A percentile compares a stretch with the other conserved stretches of the same genome.
phyloP scores from a whole-genome alignment of 768 basidiomycete genomes.

The Fibroporia radiculosa region DNA sequence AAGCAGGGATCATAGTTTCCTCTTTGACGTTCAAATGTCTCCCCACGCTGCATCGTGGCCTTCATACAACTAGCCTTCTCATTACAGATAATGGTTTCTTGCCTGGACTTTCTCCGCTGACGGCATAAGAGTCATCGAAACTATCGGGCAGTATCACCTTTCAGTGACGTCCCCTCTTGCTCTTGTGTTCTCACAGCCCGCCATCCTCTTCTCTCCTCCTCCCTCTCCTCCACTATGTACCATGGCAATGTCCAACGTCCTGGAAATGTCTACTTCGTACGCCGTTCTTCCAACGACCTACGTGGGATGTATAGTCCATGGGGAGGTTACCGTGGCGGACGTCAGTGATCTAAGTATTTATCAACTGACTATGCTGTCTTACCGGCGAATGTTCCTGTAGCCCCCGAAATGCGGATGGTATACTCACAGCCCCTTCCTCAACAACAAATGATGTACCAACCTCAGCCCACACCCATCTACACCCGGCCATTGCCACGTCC shows the following conservation, averaged over 20 bases:
- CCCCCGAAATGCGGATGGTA: constrained; percentile 22
- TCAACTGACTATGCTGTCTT: not conserved
- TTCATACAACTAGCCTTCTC: constrained; percentile 17
- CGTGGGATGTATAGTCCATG: constrained; percentile 15
- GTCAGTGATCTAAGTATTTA: constrained; percentile 9
- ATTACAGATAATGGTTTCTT: constrained; percentile 2
- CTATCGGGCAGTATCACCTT: constrained; percentile 7
- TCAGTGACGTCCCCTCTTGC: constrained; percentile 7
- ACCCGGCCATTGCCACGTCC: constrained; percentile 7
- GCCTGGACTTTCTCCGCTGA: not conserved
- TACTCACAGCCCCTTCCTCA: constrained; percentile 18
- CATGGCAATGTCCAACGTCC: constrained; percentile 17
- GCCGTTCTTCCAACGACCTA: constrained; percentile 13
- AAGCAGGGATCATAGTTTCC: constrained; percentile 9
- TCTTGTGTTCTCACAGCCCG: constrained; percentile 1
- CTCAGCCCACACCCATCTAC: constrained; percentile 12
- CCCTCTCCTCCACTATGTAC: constrained; percentile 12
- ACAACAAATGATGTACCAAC: constrained; percentile 18
- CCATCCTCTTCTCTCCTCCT: not conserved
- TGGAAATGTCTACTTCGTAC: constrained; percentile 16
- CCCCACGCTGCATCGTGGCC: constrained; percentile 20
- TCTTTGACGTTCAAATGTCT: constrained; percentile 5
- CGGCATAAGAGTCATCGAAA: constrained; percentile 6
- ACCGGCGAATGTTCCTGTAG: constrained; percentile 1
- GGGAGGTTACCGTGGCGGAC: constrained; percentile 16